Evolutionary conservation across 176 grass and related monocot genomes (phyloP), one percentile per base, ranked within the genome.

Genomic region (Avena sativa): DNA sequence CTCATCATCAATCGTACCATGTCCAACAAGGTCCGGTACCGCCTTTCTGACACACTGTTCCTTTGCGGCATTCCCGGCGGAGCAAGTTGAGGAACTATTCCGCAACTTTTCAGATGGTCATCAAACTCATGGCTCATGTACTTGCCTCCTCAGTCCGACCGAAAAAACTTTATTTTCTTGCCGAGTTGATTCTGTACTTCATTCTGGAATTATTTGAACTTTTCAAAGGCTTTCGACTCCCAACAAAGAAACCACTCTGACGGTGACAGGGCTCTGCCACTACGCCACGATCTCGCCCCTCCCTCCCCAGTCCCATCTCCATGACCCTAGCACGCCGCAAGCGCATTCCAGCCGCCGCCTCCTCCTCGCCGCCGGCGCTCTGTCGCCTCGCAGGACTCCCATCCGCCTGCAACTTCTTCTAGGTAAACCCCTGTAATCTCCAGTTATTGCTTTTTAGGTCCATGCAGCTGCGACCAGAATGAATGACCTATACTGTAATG

Each of bases 391-490:
- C 67, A 5, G 66, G 67, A 20, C 67, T n/a, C 67, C 36, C 17
- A 10, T 44, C 34, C 67, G 20, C 40, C 40, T 6, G 40, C 40
- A 43, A 43, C 40, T 43, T 43, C 40, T 6, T 71, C 69, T 71
- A 71, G 38, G 38, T 71, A 71, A n/a, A 71, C 19, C 69, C 67
- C 36, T 71, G 38, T 19, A 19, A 38, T 21, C 38, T 21, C 38
- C 19, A 10, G 38, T 46, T 71, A 11, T 36, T 49, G 32, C 25
- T 83, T 83, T 71, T 11, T 23, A 36, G 17, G 58, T 56, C 10
- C 59, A 50, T 74, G 51, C 40, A 87, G 17, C 55, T 61, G 85
- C 68, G 57, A 61, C 50, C 71, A 81, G 28, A 68, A 78, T 83
- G 78, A 76, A 59, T 66, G 28, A 75, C 65, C 64, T 13, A 75